Evolutionary conservation across 345 rosid species (phyloP).

Genomic region (Ricinus communis): DNA sequence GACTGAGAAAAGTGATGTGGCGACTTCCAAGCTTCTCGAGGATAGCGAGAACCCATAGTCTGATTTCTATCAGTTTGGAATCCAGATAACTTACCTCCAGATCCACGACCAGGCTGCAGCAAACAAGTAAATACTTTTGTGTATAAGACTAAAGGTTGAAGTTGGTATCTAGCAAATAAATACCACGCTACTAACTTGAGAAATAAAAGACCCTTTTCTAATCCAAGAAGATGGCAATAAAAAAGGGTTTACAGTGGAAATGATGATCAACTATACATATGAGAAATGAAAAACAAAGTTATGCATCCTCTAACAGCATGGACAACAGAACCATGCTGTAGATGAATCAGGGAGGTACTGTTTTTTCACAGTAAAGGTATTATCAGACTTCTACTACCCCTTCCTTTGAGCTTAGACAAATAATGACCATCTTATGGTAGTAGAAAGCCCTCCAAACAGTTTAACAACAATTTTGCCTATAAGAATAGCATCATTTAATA

Average conservation of each 20-base stretch:
- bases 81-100: conserved; percentile 32
- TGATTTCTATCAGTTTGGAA: conserved; percentile 36
- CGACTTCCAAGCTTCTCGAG: conserved; percentile 52
- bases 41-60: conserved; percentile 30
- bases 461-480: not conserved
- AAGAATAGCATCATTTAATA: not conserved
- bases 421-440: not conserved
- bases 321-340: not conserved
- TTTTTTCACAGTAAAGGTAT: too few species aligned
- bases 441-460: not conserved
- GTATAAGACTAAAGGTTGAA: not conserved
- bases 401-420: not conserved
- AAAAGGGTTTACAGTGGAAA: not conserved
- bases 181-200: not conserved
- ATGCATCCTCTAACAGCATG: not conserved
- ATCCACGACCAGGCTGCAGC: conserved; percentile 49
- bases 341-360: not conserved
- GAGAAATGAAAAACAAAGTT: not conserved
- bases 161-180: not conserved
- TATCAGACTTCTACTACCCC: not conserved
- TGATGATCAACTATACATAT: not conserved
- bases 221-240: not conserved
- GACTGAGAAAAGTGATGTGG: conserved; percentile 41
- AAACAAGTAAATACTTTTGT: conserved; percentile 15
- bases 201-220: not conserved